These are phyloP conservation scores for Macadamia tetraphylla DNA, from an alignment of 164 flowering plant species.

Conservation along the genomic window DNA sequence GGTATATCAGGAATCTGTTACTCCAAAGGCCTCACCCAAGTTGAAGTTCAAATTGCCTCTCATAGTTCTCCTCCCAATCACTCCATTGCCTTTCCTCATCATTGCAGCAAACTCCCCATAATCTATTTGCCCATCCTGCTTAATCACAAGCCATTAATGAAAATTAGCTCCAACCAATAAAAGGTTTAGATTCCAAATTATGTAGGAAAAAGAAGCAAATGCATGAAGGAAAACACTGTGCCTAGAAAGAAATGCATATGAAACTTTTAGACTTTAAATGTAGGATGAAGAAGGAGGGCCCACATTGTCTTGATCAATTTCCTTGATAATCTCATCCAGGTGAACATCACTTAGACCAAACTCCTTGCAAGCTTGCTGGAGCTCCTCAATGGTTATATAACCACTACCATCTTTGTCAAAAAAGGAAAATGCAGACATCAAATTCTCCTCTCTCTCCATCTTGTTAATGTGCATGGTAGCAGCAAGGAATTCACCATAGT, in stretches of 20 bases:
- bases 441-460: constrained; percentile 79
- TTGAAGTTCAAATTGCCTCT: constrained; percentile 58
- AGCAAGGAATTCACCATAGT: constrained; percentile 84
- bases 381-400: constrained; percentile 80
- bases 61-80: constrained; percentile 71
- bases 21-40: constrained; percentile 61
- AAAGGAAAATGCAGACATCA: constrained; percentile 64
- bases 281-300: constrained; percentile 9
- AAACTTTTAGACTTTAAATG: background rate
- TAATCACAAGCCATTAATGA: background rate
- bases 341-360: constrained; percentile 74
- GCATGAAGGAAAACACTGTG: background rate
- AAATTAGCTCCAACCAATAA: constrained; percentile 5
- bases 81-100: constrained; percentile 78
- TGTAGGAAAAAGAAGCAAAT: background rate
- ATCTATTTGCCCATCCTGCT: constrained; percentile 84
- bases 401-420: constrained; percentile 93
- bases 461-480: constrained; percentile 84
- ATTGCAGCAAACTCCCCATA: constrained; percentile 76
- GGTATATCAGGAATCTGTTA: constrained; percentile 10
- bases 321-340: constrained; percentile 71
- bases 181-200: too few relatives aligned
- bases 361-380: constrained; percentile 76
- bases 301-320: constrained; percentile 83
- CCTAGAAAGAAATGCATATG: background rate